Evolutionary conservation across 495 filamentous ascomycete species (phyloP), one percentile per base, ranked within the genome.

Genomic region (Lasiosphaeria ovina): DNA sequence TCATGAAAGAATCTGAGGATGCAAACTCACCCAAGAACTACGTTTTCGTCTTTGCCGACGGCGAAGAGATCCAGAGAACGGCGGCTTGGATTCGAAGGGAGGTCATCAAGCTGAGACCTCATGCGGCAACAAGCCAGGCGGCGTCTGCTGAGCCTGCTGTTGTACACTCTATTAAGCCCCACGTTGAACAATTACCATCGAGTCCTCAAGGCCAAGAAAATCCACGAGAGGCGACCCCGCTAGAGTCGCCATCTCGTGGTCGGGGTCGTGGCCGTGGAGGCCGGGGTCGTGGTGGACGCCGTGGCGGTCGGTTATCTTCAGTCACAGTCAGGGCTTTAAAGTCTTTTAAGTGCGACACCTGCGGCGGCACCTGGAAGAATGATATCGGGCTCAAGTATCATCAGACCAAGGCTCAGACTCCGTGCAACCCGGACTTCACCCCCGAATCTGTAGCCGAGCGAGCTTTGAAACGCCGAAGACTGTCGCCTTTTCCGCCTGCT

Each of bases 331-430:
- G 72, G 53, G 57, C 68, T 0, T 79, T 44, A 34, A 77, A 72
- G 53, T 57, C 68, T 0, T 79, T 44, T 35, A 65, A 68, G 12
- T 85, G 82, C 58, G 70, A 77, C 4, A 77, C 71, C 16, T 85
- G 82, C 54, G 78, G 76, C 11, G 71, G 70, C 6, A 62, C 64
- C 31, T 85, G 77, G 76, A 83, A 81, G 59, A 83, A 83, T 56
- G 71, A 78, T 16, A 69, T 76, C 36, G 82, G 82, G 1, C 68
- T 85, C 34, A 73, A 81, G 44, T 85, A 85, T 62, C 82, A 85
- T 57, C 63, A 74, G 2, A 76, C 70, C 1, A 80, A 80, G 51
- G 79, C 80, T 1, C 70, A 73, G 49, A 72, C 72, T 14, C 33
- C 71, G 16, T 85, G 82, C 63, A 85, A 85, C 61, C 78, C 80